These are phyloP conservation scores for Coniochaeta prunicola DNA, from an alignment of 2,329 filamentous ascomycete species.

Conservation along the genomic window DNA sequence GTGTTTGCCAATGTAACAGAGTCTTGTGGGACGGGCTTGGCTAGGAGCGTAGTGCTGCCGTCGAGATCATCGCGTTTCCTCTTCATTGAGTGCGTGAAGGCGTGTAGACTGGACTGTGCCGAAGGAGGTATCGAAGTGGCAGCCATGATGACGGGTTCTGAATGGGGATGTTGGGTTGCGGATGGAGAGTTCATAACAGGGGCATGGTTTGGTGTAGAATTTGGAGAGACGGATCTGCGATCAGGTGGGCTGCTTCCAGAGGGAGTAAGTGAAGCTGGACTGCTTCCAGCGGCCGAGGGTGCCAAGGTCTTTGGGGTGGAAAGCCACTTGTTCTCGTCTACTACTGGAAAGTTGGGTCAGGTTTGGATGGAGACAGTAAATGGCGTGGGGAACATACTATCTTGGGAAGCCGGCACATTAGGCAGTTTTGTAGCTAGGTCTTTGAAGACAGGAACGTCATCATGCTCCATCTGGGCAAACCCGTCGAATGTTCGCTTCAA, in stretches of 20 bases:
- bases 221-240: neutral
- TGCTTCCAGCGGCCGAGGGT: neutral
- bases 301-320: neutral
- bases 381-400: neutral
- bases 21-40: neutral
- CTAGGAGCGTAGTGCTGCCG: neutral
- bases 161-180: neutral
- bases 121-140: neutral
- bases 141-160: neutral
- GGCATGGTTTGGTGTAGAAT: neutral
- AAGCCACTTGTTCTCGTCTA: neutral
- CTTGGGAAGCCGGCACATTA: neutral
- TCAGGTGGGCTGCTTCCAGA: neutral
- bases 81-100: neutral
- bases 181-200: neutral
- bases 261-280: neutral
- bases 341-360: neutral
- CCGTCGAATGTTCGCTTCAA: constrained; percentile 41
- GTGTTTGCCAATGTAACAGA: constrained; percentile 4
- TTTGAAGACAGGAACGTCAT: neutral
- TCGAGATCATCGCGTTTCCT: neutral
- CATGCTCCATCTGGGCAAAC: constrained; percentile 24
- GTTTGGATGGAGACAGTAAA: neutral
- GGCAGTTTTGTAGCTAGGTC: neutral
- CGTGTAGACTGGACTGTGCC: neutral